Base-by-base conservation (phyloP, 1,284 basidiomycete species). In the Takashimella tepidaria region DNA sequence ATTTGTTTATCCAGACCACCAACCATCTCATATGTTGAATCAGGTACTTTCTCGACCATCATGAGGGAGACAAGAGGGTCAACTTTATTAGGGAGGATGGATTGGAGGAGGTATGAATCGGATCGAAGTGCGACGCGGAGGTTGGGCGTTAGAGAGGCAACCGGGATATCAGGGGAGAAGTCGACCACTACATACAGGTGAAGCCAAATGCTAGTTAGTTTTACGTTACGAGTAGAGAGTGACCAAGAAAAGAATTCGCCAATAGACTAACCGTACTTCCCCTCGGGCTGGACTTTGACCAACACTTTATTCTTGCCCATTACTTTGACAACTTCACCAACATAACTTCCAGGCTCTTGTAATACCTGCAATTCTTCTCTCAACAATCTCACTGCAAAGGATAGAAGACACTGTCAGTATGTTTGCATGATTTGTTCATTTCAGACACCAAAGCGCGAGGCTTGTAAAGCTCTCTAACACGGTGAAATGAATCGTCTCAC, bases 11-110 rank as follows among this genome's bases (percentile, higher is more conserved):
- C 95, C 57, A 98, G 83, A 70, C 95, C 95, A 48, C 95, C 95
- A 62, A 98, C 95, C 92, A 98, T 97, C 77, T 98, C 95, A 77
- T 98, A 98, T 37, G 95, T 98, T 74, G 88, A 92, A 75, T 98
- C 95, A 0, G 95, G 95, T 0, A 98, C 95, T 76, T 98, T 98
- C 79, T 98, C 95, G n/a, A 98, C 95, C 95, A 98, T 97, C 96
- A 98, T 96, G 59, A 96, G 83, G 22, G 90, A 92, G 21, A 96
- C 92, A 27, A 95, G 84, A 4, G 92, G 91, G 74, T 95, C 92
- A 62, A 95, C 87, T 79, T 97, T 95, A 80, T 92, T 95, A 1
- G 92, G 92, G 0, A 96, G 79, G 67, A 96, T 89, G 74, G 89
- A 91, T 81, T 95, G 91, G 57, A 95, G 86, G 40, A 89, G 89